These are phyloP conservation scores for Plasmodium malariae DNA, from an alignment of 169 alveolate genomes.

Conservation along the genomic window DNA sequence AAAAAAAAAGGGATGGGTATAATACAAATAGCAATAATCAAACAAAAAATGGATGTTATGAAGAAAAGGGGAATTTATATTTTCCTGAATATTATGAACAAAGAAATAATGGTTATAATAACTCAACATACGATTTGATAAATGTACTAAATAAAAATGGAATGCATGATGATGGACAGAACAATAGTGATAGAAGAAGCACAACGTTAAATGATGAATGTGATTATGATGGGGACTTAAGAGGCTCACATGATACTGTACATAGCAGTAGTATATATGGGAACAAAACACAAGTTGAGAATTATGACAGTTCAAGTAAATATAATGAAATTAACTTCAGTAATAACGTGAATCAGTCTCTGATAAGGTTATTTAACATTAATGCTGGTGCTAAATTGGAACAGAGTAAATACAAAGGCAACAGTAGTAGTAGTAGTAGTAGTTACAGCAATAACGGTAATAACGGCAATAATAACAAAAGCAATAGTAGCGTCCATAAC, in stretches of 20 bases:
- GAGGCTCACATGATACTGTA: not conserved
- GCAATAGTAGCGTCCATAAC: too few species aligned
- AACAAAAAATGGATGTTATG: not conserved
- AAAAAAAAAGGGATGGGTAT: not conserved
- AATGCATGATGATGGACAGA: not conserved
- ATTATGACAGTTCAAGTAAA: not conserved
- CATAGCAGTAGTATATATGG: not conserved
- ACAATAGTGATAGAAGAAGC: not conserved
- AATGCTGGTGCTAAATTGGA: not conserved
- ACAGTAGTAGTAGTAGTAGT: too few species aligned
- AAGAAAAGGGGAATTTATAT: not conserved
- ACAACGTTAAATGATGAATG: slow-evolving; percentile 2
- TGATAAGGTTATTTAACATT: slow-evolving; percentile 19
- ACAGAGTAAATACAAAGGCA: too few species aligned
- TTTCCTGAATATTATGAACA: slow-evolving; percentile 18
- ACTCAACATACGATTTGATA: slow-evolving; percentile 10
- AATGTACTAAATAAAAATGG: not conserved
- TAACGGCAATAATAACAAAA: too few species aligned
- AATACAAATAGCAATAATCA: not conserved
- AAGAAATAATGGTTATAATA: not conserved
- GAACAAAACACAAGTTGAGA: not conserved
- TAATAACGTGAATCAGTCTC: slow-evolving; percentile 2
- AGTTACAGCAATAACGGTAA: too few species aligned
- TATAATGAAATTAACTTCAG: not conserved
- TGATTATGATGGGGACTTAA: not conserved